Evolutionary conservation across 78 protist species (phyloP), one percentile per base, ranked within the genome.

Genomic region (Polysphondylium violaceum): DNA sequence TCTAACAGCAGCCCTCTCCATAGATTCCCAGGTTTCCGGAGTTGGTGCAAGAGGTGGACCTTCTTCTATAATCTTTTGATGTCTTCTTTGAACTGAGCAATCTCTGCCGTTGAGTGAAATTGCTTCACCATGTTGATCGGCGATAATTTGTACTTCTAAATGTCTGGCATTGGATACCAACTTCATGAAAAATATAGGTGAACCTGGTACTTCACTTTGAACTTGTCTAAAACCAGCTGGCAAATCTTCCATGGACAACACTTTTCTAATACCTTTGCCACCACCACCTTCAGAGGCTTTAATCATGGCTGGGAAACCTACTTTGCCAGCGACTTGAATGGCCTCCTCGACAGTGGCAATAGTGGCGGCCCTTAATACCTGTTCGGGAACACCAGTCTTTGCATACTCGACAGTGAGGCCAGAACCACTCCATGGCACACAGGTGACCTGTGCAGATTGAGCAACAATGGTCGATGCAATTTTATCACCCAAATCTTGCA

Each of bases 391-490:
- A 55, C 85, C 85, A 33, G 60, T 56, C 19, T 67, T 55, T 36
- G 77, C 6, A 72, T 83, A 68, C 17, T 73, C 50, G 16, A 93
- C 79, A 0, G 85, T 53, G 17, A 97, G 50, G 36, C 93, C 94
- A 43, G 47, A 23, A 25, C 98, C 99, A 83, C 85, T 83, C 99
- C 99, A 98, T 14, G 98, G 95, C 5, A 98, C 76, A 94, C 96
- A 89, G 3, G 98, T 96, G 3, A 98, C 99, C 3, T 76, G 38
- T 2, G 97, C 98, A 1, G 97, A 59, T 93, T 98, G 99, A 3
- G 99, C 99, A n/a, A 99, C 96, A 27, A 98, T 89, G 29, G 98
- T 94, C 19, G 99, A 96, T 11, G 96, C 95, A 33, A 99, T 97
- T 94, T 99, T 99, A 96, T 99, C 99, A 3, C 99, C 99, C 31